These are phyloP conservation scores for Lepidopterella palustris DNA, from an alignment of 495 filamentous ascomycete genomes.

Conservation along the genomic window DNA sequence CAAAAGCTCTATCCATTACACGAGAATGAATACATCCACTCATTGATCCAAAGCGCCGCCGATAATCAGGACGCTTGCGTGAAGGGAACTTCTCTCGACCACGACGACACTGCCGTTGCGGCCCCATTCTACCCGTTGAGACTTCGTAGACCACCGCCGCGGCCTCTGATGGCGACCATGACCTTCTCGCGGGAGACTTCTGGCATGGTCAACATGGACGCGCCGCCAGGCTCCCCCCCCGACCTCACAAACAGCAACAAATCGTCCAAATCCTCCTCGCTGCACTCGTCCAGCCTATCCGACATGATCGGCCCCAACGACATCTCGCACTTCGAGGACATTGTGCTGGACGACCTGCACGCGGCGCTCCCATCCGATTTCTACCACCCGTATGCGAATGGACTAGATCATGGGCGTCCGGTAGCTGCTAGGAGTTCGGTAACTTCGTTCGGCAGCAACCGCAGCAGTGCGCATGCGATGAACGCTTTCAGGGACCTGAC, in stretches of 20 bases:
- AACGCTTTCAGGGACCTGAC: constrained; percentile 32
- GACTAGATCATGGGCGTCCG: constrained; percentile 28
- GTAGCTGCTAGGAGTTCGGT: constrained; percentile 18
- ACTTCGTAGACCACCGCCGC: neutral
- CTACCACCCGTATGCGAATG: constrained; percentile 33
- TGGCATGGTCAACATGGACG: constrained; percentile 17
- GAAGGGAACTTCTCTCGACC: neutral
- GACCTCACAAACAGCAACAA: constrained; percentile 73
- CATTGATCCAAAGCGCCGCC: constrained; percentile 14
- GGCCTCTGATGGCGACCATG: constrained; percentile 24
- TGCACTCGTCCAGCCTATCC: constrained; percentile 65
- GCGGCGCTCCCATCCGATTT: constrained; percentile 41
- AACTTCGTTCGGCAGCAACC: constrained; percentile 3
- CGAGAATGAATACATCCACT: constrained; percentile 23
- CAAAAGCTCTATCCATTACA: neutral
- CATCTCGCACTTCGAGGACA: constrained; percentile 80
- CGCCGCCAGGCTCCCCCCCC: constrained; percentile 68
- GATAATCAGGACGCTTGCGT: too few relatives aligned
- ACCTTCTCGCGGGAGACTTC: constrained; percentile 11
- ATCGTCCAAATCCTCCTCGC: constrained; percentile 86
- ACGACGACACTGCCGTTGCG: neutral
- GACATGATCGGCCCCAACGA: constrained; percentile 44
- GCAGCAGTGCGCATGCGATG: neutral
- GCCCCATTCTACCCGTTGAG: neutral
- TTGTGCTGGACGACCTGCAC: constrained; percentile 70